phyloP scores from a whole-genome alignment of 2,329 filamentous ascomycete species.

The Fusarium siculi region DNA sequence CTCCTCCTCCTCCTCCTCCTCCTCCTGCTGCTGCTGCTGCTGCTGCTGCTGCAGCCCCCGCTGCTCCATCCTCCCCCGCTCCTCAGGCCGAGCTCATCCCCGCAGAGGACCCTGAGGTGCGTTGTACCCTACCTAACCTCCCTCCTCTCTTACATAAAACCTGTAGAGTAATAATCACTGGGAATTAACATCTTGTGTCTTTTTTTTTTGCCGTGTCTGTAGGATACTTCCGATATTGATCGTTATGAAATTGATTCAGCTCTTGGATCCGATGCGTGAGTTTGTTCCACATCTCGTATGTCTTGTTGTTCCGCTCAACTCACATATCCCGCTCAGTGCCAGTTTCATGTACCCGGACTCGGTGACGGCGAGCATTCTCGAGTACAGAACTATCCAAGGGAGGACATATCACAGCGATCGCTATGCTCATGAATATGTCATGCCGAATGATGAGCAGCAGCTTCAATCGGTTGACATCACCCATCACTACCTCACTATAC shows the following conservation, averaged over 20 bases:
- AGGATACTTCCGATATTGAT: constrained; percentile 23
- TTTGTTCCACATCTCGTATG: not conserved
- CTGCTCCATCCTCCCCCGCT: constrained; percentile 16
- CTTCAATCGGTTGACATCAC: constrained; percentile 39
- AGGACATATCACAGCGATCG: constrained; percentile 41
- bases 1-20: not conserved
- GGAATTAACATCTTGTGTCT: constrained; percentile 7
- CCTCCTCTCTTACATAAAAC: not conserved
- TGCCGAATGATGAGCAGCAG: constrained; percentile 40
- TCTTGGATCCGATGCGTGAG: constrained; percentile 39
- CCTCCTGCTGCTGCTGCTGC: not conserved
- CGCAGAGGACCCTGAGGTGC: constrained; percentile 35
- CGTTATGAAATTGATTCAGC: constrained; percentile 35
- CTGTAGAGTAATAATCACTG: constrained; percentile 1
- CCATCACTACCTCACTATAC: constrained; percentile 40
- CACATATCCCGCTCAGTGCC: constrained; percentile 13
- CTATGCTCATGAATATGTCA: constrained; percentile 35
- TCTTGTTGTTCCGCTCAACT: not conserved
- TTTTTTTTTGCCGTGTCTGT: constrained; percentile 7
- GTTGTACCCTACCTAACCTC: constrained; percentile 2
- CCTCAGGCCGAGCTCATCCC: constrained; percentile 35
- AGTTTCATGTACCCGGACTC: constrained; percentile 37
- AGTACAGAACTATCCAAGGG: constrained; percentile 38
- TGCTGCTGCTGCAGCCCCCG: not conserved
- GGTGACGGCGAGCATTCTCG: constrained; percentile 36